These are phyloP conservation scores for Cordyceps fumosorosea DNA, from an alignment of 2,329 filamentous ascomycete species.

Conservation along the genomic window DNA sequence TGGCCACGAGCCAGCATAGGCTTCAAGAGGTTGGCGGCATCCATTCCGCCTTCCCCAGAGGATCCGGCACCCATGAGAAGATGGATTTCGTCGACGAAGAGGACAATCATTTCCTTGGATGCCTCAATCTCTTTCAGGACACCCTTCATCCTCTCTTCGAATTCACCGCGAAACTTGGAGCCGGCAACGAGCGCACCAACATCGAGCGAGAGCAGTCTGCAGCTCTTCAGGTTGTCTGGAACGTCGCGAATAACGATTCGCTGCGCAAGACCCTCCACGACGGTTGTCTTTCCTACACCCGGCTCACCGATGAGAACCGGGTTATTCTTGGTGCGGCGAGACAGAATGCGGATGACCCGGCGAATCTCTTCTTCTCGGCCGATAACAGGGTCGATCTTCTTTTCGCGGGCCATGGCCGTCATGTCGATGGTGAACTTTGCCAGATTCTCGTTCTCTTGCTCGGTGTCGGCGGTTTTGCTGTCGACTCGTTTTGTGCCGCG, in stretches of 20 bases:
- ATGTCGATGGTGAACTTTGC: slow-evolving; percentile 99
- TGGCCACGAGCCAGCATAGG: slow-evolving; percentile 96
- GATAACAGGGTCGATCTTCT: slow-evolving; percentile 96
- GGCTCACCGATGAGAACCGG: slow-evolving; percentile 96
- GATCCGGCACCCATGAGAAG: slow-evolving; percentile 95
- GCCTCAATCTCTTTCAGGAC: slow-evolving; percentile 95
- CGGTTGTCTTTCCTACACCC: slow-evolving; percentile 96
- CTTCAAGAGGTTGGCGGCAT: slow-evolving; percentile 94
- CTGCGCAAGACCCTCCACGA: slow-evolving; percentile 91
- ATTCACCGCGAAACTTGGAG: slow-evolving; percentile 97
- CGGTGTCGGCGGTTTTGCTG: slow-evolving; percentile 89
- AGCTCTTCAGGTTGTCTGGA: slow-evolving; percentile 87
- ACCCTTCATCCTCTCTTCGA: slow-evolving; percentile 98
- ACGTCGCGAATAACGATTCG: slow-evolving; percentile 96
- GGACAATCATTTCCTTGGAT: slow-evolving; percentile 91
- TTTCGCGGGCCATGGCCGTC: slow-evolving; percentile 92
- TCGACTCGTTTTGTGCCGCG: slow-evolving; percentile 90
- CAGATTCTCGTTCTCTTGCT: slow-evolving; percentile 88
- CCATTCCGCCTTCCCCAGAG: slow-evolving; percentile 95
- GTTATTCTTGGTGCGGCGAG: slow-evolving; percentile 95
- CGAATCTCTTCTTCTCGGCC: slow-evolving; percentile 94
- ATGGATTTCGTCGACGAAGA: slow-evolving; percentile 98
- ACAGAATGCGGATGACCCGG: slow-evolving; percentile 84
- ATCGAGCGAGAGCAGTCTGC: slow-evolving; percentile 89
- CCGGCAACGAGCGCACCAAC: slow-evolving; percentile 92